Evolutionary conservation across 768 basidiomycete species (phyloP).

Genomic region (Ephemerocybe angulata): DNA sequence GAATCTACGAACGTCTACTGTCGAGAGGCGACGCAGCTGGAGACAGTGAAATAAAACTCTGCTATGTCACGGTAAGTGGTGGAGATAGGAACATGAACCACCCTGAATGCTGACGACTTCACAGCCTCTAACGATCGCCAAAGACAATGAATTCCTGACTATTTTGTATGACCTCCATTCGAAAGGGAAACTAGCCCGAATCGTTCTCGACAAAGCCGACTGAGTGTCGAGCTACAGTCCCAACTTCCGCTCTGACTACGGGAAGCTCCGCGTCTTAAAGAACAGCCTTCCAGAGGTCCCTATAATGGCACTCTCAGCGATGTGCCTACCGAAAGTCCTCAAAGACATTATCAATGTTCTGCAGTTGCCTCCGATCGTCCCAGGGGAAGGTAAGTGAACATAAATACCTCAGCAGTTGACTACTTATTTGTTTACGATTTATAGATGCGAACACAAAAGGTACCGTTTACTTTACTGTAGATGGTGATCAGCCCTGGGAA

Average conservation of each 20-base stretch:
- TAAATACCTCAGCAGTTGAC: too few relatives aligned
- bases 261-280: conserved; percentile 68
- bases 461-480: conserved; percentile 76
- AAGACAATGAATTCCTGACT: conserved; percentile 64
- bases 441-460: conserved; percentile 54
- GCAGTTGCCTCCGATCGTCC: conserved; percentile 53
- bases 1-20: conserved; percentile 50
- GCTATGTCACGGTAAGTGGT: conserved; percentile 76
- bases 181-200: conserved; percentile 59
- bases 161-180: conserved; percentile 64
- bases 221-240: conserved; percentile 80
- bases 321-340: conserved; percentile 76
- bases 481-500: conserved; percentile 5
- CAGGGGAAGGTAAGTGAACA: conserved; percentile 52
- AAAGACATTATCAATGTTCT: conserved; percentile 72
- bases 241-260: conserved; percentile 88
- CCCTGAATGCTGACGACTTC: not conserved
- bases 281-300: conserved; percentile 74
- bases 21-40: conserved; percentile 27
- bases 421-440: conserved; percentile 1
- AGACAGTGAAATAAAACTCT: conserved; percentile 59
- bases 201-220: conserved; percentile 90
- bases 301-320: conserved; percentile 81
- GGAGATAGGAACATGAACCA: too few relatives aligned
- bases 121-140: conserved; percentile 84